phyloP scores from a whole-genome alignment of 2,329 filamentous ascomycete species.

The Fusarium brachygibbosum region DNA sequence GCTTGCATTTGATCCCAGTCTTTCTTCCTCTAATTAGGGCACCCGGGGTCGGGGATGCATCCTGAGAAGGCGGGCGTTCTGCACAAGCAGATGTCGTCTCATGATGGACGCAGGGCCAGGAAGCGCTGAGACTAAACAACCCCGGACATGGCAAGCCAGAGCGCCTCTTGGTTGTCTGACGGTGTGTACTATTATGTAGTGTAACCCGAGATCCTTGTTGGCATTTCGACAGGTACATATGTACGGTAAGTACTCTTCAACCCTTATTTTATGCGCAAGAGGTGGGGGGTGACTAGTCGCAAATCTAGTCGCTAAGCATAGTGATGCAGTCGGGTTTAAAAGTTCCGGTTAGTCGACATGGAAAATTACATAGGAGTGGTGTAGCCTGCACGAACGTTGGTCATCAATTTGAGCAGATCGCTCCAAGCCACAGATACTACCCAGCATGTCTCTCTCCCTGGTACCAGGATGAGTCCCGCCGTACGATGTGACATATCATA shows the following conservation, averaged over 20 bases:
- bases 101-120: conserved; percentile 10
- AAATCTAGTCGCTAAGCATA: conserved; percentile 1
- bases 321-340: conserved; percentile 10
- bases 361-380: conserved; percentile 12
- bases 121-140: conserved; percentile 22
- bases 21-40: conserved; percentile 19
- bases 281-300: conserved; percentile 27
- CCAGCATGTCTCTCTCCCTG: conserved; percentile 30
- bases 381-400: conserved; percentile 24
- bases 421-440: conserved; percentile 32
- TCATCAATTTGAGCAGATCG: conserved; percentile 28
- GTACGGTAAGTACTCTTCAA: conserved; percentile 4
- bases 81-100: conserved; percentile 29
- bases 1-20: conserved; percentile 43
- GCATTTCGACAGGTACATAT: conserved; percentile 16
- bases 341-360: conserved; percentile 11
- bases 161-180: conserved; percentile 29
- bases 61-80: conserved; percentile 17
- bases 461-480: conserved; percentile 39
- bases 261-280: conserved; percentile 24
- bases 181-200: conserved; percentile 9
- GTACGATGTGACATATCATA: conserved; percentile 46
- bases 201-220: conserved; percentile 38
- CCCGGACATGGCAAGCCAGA: conserved; percentile 17
- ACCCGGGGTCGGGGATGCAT: conserved; percentile 30